Evolutionary conservation across 2,329 filamentous ascomycete species (phyloP), one percentile per base, ranked within the genome.

Genomic region (Hypoxylon sp.): DNA sequence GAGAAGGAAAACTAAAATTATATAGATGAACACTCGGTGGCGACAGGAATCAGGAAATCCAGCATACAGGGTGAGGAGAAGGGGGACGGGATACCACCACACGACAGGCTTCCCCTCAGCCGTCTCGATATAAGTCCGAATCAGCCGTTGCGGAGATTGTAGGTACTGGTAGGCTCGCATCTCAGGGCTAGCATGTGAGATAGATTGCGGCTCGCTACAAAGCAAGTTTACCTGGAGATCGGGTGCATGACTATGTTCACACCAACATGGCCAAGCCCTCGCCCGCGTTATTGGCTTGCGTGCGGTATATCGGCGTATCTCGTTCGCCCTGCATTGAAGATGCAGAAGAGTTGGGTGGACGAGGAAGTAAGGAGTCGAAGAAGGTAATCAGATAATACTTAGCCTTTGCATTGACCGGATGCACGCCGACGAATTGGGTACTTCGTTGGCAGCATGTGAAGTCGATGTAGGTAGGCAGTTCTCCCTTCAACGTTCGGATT

Each of bases 31-130:
- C 58, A 67, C 61, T 61, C 67, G 67, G 67, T 70, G 67, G 61
- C 64, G 51, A 62, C 30, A 27, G 34, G 46, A 45, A 57, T 50
- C 54, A 48, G 51, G 48, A 25, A 52, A 59, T 53, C 46, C 52
- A 47, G 46, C 39, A 16, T 55, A 65, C 61, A 46, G 58, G 48
- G 55, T 57, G 65, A 63, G 60, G 56, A 61, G 63, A 51, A 58
- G 19, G 34, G 34, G 32, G 32, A 29, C 34, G 58, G 41, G 54
- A 72, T 73, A 64, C 73, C 53, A 74, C 73, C 3, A 70, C 3
- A 70, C 55, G 61, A 69, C 71, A 73, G 69, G 71, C 73, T 73
- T 73, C 69, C 72, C 73, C 70, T 74, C 71, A 71, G 69, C 57
- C 52, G 27, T 21, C 39, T 65, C 37, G 56, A 65, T 37, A 21